Evolutionary conservation across 352 stramenopile genomes (phyloP), one percentile per base, ranked within the genome.

Genomic region (Phytophthora idaei): DNA sequence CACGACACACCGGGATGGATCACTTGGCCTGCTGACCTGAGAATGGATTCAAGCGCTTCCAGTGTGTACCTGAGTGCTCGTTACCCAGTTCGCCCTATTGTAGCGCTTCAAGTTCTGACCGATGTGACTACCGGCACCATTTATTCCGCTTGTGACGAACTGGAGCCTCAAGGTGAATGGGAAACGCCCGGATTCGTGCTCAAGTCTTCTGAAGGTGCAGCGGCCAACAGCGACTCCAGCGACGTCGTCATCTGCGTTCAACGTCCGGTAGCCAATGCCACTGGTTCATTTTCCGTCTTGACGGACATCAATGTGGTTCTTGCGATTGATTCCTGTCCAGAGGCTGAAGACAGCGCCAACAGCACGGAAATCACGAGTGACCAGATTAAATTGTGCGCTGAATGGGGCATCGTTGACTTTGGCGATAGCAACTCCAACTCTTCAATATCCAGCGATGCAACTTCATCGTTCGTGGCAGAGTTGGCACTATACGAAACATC

Each of bases 1-100:
- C 75, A 82, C 68, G 73, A 83, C 3, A 73, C 41, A 0, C 62
- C 71, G 0, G 78, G 75, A 32, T 87, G 78, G 78, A 69, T 77
- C 21, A 84, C 78, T 2, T 66, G 76, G 63, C 75, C 58, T 0
- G n/a, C 46, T 31, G 65, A 67, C 32, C 57, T 82, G 55, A 72
- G 69, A 51, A 60, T 68, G 17, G 54, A 65, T 1, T 61, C 56
- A 7, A 5, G 4, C 29, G 55, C 52, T 31, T 53, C 64, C 14
- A 71, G 77, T 4, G 69, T 77, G 1, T 86, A 73, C 34, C 25
- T 80, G 3, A 83, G 78, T 57, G 58, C 55, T 61, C 69, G 69
- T 11, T 72, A 76, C 34, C 62, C 74, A 1, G 63, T 85, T 15
- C 64, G 55, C 12, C 74, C 71, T 14, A 80, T 85, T 55, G 64